Conservation (phyloP, 805 yeast genomes). For the Suhomyces emberorum region DNA sequence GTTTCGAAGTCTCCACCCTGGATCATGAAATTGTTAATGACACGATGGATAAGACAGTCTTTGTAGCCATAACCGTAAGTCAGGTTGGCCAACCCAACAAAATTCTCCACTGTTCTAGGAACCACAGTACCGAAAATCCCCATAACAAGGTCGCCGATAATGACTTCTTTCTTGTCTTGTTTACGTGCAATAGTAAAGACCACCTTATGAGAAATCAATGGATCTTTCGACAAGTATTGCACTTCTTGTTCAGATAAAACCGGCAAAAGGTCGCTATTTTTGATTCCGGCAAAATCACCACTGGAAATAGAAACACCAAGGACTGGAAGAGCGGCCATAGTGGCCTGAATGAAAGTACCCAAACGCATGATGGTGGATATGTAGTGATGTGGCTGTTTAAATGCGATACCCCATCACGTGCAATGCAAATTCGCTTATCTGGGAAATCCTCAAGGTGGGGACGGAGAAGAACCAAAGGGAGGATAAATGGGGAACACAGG, state of each 20-base stretch:
- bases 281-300: no score
- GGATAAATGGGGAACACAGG: no score
- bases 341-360: no score
- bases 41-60: constrained; percentile 29
- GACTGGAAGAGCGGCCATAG: no score
- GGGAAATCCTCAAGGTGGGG: no score
- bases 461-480: no score
- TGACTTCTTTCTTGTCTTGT: constrained; percentile 10
- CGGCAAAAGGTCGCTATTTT: no score
- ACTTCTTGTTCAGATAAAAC: constrained; percentile 19
- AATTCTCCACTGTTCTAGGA: constrained; percentile 45
- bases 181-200: constrained; percentile 36
- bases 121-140: constrained; percentile 66
- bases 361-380: no score
- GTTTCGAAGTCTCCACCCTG: constrained; percentile 37
- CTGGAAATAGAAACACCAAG: no score
- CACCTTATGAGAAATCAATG: constrained; percentile 47
- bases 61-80: constrained; percentile 26
- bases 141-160: constrained; percentile 46
- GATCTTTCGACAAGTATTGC: constrained; percentile 35
- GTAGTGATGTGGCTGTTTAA: no score
- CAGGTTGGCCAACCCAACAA: constrained; percentile 27
- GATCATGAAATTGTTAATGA: constrained; percentile 34
- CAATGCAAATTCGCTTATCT: no score
- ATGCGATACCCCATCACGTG: no score